A percentile compares a stretch with the other conserved stretches of the same genome.
These are phyloP conservation scores for Cryptosporidium sp. DNA, from an alignment of 169 alveolate species.

Conservation along the genomic window DNA sequence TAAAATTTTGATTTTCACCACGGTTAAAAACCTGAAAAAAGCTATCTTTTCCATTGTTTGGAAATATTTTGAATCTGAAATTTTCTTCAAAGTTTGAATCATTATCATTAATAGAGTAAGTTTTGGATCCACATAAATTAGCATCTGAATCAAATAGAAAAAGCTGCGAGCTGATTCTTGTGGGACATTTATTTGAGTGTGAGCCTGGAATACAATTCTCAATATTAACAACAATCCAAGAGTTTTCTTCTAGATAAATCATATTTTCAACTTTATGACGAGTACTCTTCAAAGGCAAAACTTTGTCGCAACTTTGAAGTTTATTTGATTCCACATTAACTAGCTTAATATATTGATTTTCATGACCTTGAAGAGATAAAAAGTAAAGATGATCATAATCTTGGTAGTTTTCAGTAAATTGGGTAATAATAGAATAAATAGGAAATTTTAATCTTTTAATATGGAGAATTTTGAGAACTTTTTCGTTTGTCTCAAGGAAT, in stretches of 20 bases:
- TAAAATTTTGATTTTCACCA: neutral
- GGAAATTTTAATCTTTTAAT: slow-evolving; percentile 20
- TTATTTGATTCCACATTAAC: neutral
- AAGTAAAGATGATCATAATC: slow-evolving; percentile 1
- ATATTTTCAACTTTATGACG: slow-evolving; percentile 14
- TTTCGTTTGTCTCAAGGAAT: neutral
- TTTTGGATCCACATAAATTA: slow-evolving; percentile 8
- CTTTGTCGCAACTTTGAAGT: slow-evolving; percentile 12
- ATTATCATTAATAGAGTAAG: neutral
- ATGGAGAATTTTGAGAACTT: neutral
- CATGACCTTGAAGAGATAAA: neutral
- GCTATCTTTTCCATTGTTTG: neutral
- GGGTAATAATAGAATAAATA: slow-evolving; percentile 24
- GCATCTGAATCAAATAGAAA: slow-evolving; percentile 3
- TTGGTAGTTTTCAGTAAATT: neutral
- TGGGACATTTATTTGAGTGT: neutral
- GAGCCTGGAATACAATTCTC: neutral
- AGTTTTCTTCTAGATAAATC: slow-evolving; percentile 24
- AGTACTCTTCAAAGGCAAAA: neutral
- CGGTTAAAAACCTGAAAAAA: slow-evolving; percentile 16
- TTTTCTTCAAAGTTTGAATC: neutral
- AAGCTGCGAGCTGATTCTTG: slow-evolving; percentile 1
- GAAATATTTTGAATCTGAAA: slow-evolving; percentile 19
- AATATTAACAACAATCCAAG: neutral
- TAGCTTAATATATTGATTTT: neutral